phyloP scores from a whole-genome alignment of 768 basidiomycete species.

The Mycena rosella region DNA sequence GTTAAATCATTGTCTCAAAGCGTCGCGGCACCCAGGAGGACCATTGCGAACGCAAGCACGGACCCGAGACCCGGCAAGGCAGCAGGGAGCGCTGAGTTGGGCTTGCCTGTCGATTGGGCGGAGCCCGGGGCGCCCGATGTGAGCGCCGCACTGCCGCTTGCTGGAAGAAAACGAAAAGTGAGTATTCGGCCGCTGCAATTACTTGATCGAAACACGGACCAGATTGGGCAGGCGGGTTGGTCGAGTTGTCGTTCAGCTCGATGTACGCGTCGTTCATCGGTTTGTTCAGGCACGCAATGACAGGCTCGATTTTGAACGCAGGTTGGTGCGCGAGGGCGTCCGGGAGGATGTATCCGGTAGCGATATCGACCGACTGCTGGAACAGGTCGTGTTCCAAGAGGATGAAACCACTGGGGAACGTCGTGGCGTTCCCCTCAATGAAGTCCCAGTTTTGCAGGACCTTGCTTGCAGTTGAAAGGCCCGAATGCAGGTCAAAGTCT shows the following conservation, averaged over 20 bases:
- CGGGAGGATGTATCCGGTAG: constrained; percentile 89
- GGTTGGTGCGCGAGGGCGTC: constrained; percentile 78
- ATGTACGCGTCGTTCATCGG: constrained; percentile 77
- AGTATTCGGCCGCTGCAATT: constrained; percentile 68
- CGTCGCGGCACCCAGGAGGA: constrained; percentile 1
- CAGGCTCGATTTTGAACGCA: constrained; percentile 76
- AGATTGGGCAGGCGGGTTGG: constrained; percentile 63
- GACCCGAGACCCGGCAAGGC: constrained; percentile 5
- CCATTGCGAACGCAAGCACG: constrained; percentile 7
- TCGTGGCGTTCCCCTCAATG: constrained; percentile 74
- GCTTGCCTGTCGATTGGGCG: constrained; percentile 42
- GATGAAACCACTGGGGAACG: constrained; percentile 83
- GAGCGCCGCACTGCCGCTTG: constrained; percentile 43
- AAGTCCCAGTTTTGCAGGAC: constrained; percentile 80
- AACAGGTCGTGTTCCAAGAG: constrained; percentile 91
- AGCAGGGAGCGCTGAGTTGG: neutral
- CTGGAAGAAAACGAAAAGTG: constrained; percentile 49
- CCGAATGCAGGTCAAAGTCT: constrained; percentile 88
- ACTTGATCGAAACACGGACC: constrained; percentile 39
- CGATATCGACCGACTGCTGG: constrained; percentile 86
- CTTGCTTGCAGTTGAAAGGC: constrained; percentile 65
- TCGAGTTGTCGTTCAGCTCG: constrained; percentile 82
- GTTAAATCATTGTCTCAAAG: neutral
- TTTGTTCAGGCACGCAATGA: constrained; percentile 75
- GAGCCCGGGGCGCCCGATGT: constrained; percentile 52